phyloP scores from a whole-genome alignment of 805 yeast species.

The Barnettozyma vustinii region DNA sequence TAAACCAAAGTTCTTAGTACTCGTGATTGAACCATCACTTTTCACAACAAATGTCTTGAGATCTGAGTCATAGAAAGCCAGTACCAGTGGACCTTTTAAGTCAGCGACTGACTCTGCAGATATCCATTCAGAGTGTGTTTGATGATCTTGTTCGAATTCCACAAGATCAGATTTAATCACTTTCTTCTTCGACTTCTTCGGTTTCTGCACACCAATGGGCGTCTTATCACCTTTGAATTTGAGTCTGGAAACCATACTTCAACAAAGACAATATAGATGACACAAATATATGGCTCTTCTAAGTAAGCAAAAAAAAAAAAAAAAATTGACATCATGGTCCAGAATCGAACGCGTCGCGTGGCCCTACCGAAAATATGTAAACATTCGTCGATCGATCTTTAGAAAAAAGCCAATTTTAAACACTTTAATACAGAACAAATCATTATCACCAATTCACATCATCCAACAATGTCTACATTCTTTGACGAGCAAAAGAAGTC shows the following conservation, averaged over 20 bases:
- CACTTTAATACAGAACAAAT: background rate
- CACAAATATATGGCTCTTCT: no score
- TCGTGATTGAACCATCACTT: conserved; percentile 1
- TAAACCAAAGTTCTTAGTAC: background rate
- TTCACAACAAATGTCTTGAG: conserved; percentile 2
- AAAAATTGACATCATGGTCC: background rate
- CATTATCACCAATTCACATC: background rate
- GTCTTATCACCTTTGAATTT: conserved; percentile 32
- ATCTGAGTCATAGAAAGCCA: conserved; percentile 10
- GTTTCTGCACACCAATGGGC: background rate
- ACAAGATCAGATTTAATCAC: conserved; percentile 6
- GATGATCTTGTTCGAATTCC: conserved; percentile 1
- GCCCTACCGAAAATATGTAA: background rate
- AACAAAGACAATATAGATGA: background rate
- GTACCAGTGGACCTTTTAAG: conserved; percentile 30
- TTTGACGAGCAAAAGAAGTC: conserved; percentile 74
- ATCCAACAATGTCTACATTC: conserved; percentile 56
- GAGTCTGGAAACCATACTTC: conserved; percentile 31
- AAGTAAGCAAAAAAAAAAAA: no score
- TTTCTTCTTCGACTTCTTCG: conserved; percentile 15
- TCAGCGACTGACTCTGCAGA: conserved; percentile 25
- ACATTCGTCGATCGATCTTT: background rate
- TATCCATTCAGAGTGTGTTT: conserved; percentile 15
- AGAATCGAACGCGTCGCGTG: background rate
- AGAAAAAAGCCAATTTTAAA: background rate